Base-by-base conservation (phyloP, 352 stramenopile species). In the Chrysophaeum taylorii region DNA sequence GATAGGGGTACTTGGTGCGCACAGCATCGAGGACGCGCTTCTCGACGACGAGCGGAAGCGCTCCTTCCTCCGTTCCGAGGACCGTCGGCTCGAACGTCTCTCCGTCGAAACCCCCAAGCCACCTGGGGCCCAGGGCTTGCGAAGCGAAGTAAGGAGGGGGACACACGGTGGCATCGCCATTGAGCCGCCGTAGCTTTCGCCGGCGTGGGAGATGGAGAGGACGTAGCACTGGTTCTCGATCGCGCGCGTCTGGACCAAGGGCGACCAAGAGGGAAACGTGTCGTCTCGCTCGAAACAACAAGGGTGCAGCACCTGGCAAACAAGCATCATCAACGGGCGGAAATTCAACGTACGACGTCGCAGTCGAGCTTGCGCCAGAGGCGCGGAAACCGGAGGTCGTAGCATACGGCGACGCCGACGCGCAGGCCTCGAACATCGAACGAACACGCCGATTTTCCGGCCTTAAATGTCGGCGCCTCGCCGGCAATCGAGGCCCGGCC, bases 161-260 rank as follows among this genome's bases (percentile, higher is more conserved):
- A 60, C 5, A 18, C 48, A 60, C 5, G 48, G 48, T 25, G 48
- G 48, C 5, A 9, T 5, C 18, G 48, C 48, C 5, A 60, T 60
- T 5, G 48, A 60, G 18, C 25, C 48, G 48, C 48, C 48, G 25
- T 33, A 60, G 48, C 33, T 25, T 25, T n/a, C 48, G 48, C 48
- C 48, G 5, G 48, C 48, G 48, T 33, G 25, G 48, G 9, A 33
- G 18, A 60, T 25, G 18, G 48, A 60, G 18, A 60, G 5, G 5
- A 60, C 48, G 48, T 60, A 60, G 48, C n/a, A 9, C 18, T 31
- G 18, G 48, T 60, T 60, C 48, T 60, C 48, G 18, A 60, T 25
- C 18, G 48, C 48, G 18, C 48, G 48, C 48, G 48, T 21, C 5
- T 9, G 15, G 48, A 60, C 48, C 18, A 60, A 60, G 18, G 48